Evolutionary conservation across 192 early-diverging fungal species (phyloP), one percentile per base, ranked within the genome.

Genomic region (Podila horticola): DNA sequence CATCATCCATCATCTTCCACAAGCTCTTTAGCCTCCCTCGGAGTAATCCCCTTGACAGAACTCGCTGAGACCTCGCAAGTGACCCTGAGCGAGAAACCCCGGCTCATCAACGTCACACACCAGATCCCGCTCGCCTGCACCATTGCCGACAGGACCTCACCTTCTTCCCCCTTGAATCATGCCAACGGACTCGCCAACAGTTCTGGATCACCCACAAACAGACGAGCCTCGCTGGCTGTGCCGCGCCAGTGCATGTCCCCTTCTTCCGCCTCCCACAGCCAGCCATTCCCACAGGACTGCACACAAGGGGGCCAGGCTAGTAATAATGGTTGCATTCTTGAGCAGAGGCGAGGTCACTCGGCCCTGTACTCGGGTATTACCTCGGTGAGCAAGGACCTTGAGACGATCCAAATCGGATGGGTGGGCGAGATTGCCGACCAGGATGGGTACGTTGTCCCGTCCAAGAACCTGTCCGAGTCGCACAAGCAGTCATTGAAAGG

Each of bases 351-450:
- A 17, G 95, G 94, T 24, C 97, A 97, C 73, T 94, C 95, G 12
- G 95, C 97, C 38, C 92, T 97, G 86, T 95, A 93, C 76, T 90
- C 95, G 5, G 97, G 94, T 62, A 90, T 97, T 58, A 84, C 84
- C 29, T 91, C 93, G 8, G 87, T 97, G 30, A 62, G 62, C 34
- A 85, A 88, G 52, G 82, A 86, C 30, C 75, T 86, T 62, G 84
- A 90, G n/a, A 91, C 92, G 24, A 84, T 90, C 11, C 88, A 92
- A 62, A 82, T 99, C 48, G 95, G 95, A 61, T 93, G 90, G 86
- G 87, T 92, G 11, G 95, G 93, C 13, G 67, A 82, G 49, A 76
- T 91, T 31, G 70, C 72, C 38, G 90, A 94, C 69, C 76, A 83
- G 57, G 83, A 90, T 51, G 88, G 92, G 69, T 84, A 90, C 30